Conservation (phyloP, 345 rosid species). For the Dipteronia dyeriana region DNA sequence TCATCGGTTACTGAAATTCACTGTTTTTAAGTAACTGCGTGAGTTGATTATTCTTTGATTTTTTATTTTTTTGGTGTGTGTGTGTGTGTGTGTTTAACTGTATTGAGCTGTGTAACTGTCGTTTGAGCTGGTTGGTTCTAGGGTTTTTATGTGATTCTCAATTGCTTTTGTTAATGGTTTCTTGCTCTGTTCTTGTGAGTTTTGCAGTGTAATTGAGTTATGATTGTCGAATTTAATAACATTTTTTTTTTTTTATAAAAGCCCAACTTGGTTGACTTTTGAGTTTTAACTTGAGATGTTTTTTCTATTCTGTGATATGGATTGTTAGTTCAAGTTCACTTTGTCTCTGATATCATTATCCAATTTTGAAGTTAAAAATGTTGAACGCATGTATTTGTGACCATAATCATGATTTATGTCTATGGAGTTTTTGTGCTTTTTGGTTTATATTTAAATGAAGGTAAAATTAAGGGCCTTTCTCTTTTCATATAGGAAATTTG, state of each 20-base stretch:
- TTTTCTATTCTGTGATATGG: slow-evolving; percentile 19
- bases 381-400: neutral
- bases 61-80: neutral
- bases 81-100: neutral
- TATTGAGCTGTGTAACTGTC: slow-evolving; percentile 34
- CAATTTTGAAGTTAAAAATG: neutral
- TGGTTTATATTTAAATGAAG: neutral
- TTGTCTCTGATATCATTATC: neutral
- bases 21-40: neutral
- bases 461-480: neutral
- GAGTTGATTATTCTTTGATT: neutral
- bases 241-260: neutral
- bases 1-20: neutral
- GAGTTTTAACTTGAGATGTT: slow-evolving; percentile 17
- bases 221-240: neutral
- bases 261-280: slow-evolving; percentile 38
- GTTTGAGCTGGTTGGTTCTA: slow-evolving; percentile 22
- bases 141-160: slow-evolving; percentile 26
- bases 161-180: slow-evolving; percentile 7
- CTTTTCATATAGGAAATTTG: neutral
- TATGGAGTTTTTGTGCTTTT: neutral
- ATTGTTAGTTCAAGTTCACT: slow-evolving; percentile 15
- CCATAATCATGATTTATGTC: slow-evolving; percentile 5
- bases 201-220: slow-evolving; percentile 22
- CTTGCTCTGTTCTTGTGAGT: slow-evolving; percentile 10